Conservation (phyloP, 352 stramenopile genomes). For the Discostella stelligera region DNA sequence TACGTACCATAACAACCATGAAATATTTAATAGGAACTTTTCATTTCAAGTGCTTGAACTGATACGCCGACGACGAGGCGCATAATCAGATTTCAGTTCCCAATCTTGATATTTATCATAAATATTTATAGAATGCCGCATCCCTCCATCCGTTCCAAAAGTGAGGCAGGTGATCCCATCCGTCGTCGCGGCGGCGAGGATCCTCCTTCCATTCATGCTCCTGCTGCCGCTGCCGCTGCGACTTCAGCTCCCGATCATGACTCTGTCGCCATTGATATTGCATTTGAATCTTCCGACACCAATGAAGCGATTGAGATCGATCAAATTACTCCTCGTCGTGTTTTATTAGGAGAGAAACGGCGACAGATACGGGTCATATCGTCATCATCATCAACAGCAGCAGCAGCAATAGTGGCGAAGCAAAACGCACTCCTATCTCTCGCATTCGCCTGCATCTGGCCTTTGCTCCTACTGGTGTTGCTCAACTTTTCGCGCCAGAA, state of each 20-base stretch:
- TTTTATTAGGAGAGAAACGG: not conserved
- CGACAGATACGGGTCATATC: not conserved
- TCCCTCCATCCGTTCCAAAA: conserved; percentile 3
- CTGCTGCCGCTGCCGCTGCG: not conserved
- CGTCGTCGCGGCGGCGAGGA: conserved; percentile 6
- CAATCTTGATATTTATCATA: not conserved
- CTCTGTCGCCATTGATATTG: not conserved
- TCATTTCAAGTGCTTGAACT: too few species aligned
- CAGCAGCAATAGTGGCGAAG: not conserved
- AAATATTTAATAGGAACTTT: too few species aligned
- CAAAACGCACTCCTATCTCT: conserved; percentile 49
- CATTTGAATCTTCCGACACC: not conserved
- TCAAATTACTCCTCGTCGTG: not conserved
- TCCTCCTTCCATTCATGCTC: not conserved
- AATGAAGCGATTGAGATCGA: not conserved
- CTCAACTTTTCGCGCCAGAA: conserved; percentile 1
- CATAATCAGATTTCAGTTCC: not conserved
- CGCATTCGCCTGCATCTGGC: conserved; percentile 66
- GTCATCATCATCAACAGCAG: not conserved
- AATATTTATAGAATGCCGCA: not conserved
- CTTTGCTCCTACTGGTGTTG: conserved; percentile 53
- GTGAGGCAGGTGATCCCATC: conserved; percentile 28
- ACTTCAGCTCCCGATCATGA: not conserved
- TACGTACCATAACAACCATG: too few species aligned
- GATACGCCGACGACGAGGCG: not conserved